phyloP scores from a whole-genome alignment of 1,284 basidiomycete species.

The Earliella scabrosa region DNA sequence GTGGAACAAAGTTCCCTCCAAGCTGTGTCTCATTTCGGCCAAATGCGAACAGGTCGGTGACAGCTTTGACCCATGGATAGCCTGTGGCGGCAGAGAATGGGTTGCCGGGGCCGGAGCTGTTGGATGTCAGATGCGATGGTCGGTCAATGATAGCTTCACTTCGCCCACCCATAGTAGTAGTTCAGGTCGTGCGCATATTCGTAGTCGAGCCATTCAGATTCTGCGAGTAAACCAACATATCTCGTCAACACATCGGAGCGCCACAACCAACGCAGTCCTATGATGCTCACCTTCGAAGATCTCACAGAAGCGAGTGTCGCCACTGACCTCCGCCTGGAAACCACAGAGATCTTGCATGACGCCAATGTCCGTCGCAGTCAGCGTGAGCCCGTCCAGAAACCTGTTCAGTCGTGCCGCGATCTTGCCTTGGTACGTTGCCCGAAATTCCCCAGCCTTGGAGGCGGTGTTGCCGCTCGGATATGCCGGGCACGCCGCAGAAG shows the following conservation, averaged over 20 bases:
- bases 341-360: slow-evolving; percentile 50
- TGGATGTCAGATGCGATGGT: no score
- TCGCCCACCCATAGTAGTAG: slow-evolving; percentile 47
- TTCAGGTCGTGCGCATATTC: slow-evolving; percentile 59
- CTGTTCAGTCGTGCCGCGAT: slow-evolving; percentile 42
- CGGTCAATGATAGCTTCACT: no score
- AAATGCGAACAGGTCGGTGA: slow-evolving; percentile 40
- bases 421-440: slow-evolving; percentile 35
- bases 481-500: slow-evolving; percentile 41
- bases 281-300: slow-evolving; percentile 21
- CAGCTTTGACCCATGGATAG: slow-evolving; percentile 45
- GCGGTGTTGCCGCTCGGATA: slow-evolving; percentile 38
- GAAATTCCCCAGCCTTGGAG: slow-evolving; percentile 32
- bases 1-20: slow-evolving; percentile 38
- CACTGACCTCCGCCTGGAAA: slow-evolving; percentile 42
- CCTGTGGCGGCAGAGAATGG: slow-evolving; percentile 44
- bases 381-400: slow-evolving; percentile 39
- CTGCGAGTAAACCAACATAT: slow-evolving; percentile 29
- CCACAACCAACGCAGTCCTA: no score
- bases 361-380: slow-evolving; percentile 41
- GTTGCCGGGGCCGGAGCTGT: slow-evolving; percentile 47
- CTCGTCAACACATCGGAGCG: no score
- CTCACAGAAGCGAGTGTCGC: slow-evolving; percentile 44
- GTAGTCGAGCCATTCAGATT: slow-evolving; percentile 59
- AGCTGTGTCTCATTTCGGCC: slow-evolving; percentile 34